These are phyloP conservation scores for Zasmidium cellare DNA, from an alignment of 2,329 filamentous ascomycete species.

Conservation along the genomic window DNA sequence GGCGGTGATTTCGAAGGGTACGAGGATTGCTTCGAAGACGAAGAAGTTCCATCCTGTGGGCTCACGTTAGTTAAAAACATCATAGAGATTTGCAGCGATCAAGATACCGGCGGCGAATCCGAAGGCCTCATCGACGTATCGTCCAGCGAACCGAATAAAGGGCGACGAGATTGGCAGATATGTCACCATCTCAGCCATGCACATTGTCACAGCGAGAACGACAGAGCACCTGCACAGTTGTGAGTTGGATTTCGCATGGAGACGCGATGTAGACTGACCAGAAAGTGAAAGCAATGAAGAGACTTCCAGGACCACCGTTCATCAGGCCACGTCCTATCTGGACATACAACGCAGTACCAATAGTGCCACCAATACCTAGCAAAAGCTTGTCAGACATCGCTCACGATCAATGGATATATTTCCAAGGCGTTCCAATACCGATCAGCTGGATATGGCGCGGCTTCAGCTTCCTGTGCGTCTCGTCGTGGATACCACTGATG, in stretches of 20 bases:
- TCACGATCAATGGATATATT: slow-evolving; percentile 11
- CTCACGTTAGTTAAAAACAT: not conserved
- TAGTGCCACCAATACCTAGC: slow-evolving; percentile 41
- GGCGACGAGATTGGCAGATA: slow-evolving; percentile 75
- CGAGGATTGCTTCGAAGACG: slow-evolving; percentile 30
- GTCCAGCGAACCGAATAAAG: slow-evolving; percentile 75
- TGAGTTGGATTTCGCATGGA: not conserved
- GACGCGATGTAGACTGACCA: slow-evolving; percentile 30
- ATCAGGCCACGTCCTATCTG: slow-evolving; percentile 48
- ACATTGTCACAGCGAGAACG: slow-evolving; percentile 25
- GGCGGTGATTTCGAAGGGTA: slow-evolving; percentile 41
- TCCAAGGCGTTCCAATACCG: slow-evolving; percentile 25
- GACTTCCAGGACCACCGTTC: slow-evolving; percentile 48
- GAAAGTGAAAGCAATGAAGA: slow-evolving; percentile 48
- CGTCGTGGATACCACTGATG: slow-evolving; percentile 25
- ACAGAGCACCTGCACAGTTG: slow-evolving; percentile 20
- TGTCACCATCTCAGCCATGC: slow-evolving; percentile 74
- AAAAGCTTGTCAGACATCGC: slow-evolving; percentile 30
- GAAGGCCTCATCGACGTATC: slow-evolving; percentile 74
- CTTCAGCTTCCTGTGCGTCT: slow-evolving; percentile 45
- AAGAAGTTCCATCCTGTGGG: slow-evolving; percentile 33
- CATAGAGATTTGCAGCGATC: not conserved
- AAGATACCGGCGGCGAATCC: slow-evolving; percentile 38
- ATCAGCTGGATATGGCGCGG: slow-evolving; percentile 51
- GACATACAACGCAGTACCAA: slow-evolving; percentile 51